Evolutionary conservation across 208 protist species (phyloP).

Genomic region (Trypanosomatidae sp.): DNA sequence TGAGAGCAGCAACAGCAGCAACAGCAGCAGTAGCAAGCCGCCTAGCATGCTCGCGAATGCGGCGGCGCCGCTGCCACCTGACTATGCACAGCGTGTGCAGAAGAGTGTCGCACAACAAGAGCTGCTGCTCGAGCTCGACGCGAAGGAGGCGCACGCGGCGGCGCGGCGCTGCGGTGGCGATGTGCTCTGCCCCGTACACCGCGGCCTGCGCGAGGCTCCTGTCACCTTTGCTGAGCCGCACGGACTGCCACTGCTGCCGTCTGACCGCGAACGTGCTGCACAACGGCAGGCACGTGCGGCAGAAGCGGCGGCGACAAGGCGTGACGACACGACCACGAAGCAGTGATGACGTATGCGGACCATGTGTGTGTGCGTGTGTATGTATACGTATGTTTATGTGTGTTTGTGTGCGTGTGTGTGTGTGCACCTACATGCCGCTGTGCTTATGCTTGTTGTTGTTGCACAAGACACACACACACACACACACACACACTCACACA

Average conservation of each 20-base stretch:
- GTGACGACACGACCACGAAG: too few relatives aligned
- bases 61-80: constrained; percentile 38
- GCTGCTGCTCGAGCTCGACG: constrained; percentile 51
- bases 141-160: constrained; percentile 46
- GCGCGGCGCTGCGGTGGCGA: constrained; percentile 12
- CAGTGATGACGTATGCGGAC: too few relatives aligned
- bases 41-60: too few relatives aligned
- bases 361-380: too few relatives aligned
- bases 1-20: too few relatives aligned
- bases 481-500: neutral
- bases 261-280: constrained; percentile 22
- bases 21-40: too few relatives aligned
- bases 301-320: too few relatives aligned
- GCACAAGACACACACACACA: neutral
- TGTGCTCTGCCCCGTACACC: constrained; percentile 50
- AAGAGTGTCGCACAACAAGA: constrained; percentile 31
- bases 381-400: neutral
- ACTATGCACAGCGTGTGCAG: constrained; percentile 43
- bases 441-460: neutral
- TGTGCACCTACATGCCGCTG: neutral
- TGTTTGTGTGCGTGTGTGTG: neutral
- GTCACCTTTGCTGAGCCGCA: constrained; percentile 15
- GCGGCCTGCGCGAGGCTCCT: constrained; percentile 34
- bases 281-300: neutral
- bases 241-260: constrained; percentile 25